A percentile compares a stretch with the other conserved stretches of the same genome.
These are phyloP conservation scores for Sclerotinia spermophila DNA, from an alignment of 2,329 filamentous ascomycete genomes.

Conservation along the genomic window DNA sequence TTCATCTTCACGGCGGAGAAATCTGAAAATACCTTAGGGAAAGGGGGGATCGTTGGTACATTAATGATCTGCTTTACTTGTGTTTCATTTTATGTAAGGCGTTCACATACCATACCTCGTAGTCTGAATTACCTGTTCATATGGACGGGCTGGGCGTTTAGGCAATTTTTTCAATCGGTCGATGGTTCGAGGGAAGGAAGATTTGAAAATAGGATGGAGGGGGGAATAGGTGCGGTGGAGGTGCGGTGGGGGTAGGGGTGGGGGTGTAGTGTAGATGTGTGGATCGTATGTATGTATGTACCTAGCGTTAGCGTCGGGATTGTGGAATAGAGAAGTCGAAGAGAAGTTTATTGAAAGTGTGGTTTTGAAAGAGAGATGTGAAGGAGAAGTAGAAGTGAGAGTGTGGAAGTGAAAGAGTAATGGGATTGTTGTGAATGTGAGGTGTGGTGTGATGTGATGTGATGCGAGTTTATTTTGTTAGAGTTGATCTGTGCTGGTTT, in stretches of 20 bases:
- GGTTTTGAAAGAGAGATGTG: background rate
- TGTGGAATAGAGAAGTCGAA: background rate
- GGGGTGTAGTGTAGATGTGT: background rate
- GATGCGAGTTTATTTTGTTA: no score
- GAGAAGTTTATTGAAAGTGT: no score
- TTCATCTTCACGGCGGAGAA: background rate
- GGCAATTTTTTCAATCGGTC: background rate
- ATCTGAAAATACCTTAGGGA: background rate
- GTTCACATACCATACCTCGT: background rate
- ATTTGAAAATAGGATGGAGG: background rate
- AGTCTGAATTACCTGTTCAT: background rate
- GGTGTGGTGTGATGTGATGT: no score
- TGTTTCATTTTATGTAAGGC: background rate
- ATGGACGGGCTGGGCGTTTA: background rate
- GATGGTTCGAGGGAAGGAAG: background rate
- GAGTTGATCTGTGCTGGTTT: no score
- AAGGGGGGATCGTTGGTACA: background rate
- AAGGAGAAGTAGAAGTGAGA: background rate
- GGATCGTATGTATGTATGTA: background rate
- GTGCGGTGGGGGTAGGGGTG: background rate
- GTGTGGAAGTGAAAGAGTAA: background rate
- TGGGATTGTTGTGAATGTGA: no score
- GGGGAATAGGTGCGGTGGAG: no score
- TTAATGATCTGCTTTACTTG: conserved; percentile 3
- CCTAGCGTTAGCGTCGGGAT: background rate